Percentiles rank a stretch among this genome's conserved stretches.
These are phyloP conservation scores for Solanum hybrid DNA, from an alignment of 305 asterid species.

Conservation along the genomic window DNA sequence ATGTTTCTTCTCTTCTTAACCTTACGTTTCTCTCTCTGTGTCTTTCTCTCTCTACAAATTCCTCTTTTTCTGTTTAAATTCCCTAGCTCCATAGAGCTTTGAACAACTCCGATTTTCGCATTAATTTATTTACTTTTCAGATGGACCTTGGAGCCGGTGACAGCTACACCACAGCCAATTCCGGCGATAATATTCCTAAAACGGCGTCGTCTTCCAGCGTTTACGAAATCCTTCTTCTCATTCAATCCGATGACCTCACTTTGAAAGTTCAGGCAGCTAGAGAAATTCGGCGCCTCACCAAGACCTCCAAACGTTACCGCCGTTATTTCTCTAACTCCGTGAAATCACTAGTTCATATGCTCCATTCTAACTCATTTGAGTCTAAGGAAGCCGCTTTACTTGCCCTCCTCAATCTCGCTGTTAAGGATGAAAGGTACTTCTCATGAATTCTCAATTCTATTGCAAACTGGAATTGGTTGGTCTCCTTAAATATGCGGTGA, in stretches of 20 bases:
- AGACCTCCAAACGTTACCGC: constrained; percentile 70
- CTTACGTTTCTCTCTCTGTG: constrained; percentile 15
- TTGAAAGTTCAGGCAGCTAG: constrained; percentile 47
- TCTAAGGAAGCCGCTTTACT: constrained; percentile 61
- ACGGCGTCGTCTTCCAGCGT: constrained; percentile 1
- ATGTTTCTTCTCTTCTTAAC: background rate
- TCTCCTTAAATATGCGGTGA: background rate
- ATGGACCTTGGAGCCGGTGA: background rate
- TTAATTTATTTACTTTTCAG: background rate
- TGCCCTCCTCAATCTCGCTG: constrained; percentile 69
- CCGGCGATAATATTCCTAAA: background rate
- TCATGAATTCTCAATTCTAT: background rate
- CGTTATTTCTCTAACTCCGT: constrained; percentile 60
- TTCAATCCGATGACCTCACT: constrained; percentile 36
- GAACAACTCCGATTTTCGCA: background rate
- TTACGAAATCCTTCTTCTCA: constrained; percentile 33
- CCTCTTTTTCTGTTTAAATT: background rate
- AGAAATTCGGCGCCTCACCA: constrained; percentile 73
- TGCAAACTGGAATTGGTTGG: background rate
- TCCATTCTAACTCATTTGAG: constrained; percentile 27
- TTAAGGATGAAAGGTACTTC: constrained; percentile 61
- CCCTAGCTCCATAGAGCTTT: background rate
- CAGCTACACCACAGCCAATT: background rate
- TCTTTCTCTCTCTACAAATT: constrained; percentile 8
- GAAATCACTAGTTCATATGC: constrained; percentile 59